These are phyloP conservation scores for Naganishia vaughanmartiniae DNA, from an alignment of 768 basidiomycete species.

Conservation along the genomic window DNA sequence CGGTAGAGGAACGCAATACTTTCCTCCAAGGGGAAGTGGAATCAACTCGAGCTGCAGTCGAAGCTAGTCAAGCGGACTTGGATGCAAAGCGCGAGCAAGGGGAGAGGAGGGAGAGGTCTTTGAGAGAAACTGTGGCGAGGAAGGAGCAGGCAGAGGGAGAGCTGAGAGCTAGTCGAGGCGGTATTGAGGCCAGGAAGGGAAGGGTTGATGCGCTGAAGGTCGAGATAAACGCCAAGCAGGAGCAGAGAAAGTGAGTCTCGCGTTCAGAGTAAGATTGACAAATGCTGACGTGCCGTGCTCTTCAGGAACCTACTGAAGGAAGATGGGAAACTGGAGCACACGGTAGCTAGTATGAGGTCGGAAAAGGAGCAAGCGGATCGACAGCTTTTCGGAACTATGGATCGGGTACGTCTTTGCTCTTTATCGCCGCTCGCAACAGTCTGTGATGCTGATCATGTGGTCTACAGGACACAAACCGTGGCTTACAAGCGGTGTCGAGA, in stretches of 20 bases:
- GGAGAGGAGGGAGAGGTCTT: not conserved
- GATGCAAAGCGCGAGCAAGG: slow-evolving; percentile 53
- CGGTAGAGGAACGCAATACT: slow-evolving; percentile 75
- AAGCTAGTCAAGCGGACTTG: slow-evolving; percentile 61
- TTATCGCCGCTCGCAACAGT: slow-evolving; percentile 12
- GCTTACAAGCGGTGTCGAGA: slow-evolving; percentile 77
- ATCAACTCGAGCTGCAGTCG: slow-evolving; percentile 62
- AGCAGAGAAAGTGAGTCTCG: slow-evolving; percentile 66
- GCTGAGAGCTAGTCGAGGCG: slow-evolving; percentile 56
- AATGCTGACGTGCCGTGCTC: not conserved
- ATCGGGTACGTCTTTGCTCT: slow-evolving; percentile 65
- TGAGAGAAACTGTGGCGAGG: slow-evolving; percentile 40
- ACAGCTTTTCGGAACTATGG: slow-evolving; percentile 83
- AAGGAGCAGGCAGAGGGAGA: slow-evolving; percentile 56
- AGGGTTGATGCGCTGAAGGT: slow-evolving; percentile 65
- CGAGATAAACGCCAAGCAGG: slow-evolving; percentile 65
- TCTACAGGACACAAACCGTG: slow-evolving; percentile 81
- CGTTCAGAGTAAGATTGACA: not conserved
- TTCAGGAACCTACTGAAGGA: slow-evolving; percentile 80
- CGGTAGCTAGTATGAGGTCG: slow-evolving; percentile 71
- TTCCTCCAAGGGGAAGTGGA: slow-evolving; percentile 77
- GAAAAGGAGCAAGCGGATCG: slow-evolving; percentile 80
- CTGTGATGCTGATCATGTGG: slow-evolving; percentile 13
- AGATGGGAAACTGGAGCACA: slow-evolving; percentile 79
- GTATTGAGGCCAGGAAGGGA: slow-evolving; percentile 55